Base-by-base conservation (phyloP, 1,284 basidiomycete species). In the Coriolopsis trogii region DNA sequence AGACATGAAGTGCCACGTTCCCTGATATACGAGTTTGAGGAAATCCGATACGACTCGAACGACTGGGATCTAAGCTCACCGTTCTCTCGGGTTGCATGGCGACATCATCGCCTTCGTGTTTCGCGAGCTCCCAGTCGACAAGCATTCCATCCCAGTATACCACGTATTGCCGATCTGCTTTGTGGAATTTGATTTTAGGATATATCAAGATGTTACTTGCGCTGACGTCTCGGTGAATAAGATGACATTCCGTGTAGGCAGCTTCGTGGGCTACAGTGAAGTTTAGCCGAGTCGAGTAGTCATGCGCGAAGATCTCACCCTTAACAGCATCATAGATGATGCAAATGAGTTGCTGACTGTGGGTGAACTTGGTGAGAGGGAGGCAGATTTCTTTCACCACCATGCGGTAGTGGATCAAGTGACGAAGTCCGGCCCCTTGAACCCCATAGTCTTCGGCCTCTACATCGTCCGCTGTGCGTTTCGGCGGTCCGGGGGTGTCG, bases 161-260 rank as follows among this genome's bases (percentile, higher is more conserved):
- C 12, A 6, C 6, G 6, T 41, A 30, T 6, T 24, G 3, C 9
- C 40, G 24, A 2, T 31, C 24, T 1, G 3, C 3, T 13, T 16
- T 15, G 7, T 20, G 23, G 15, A 28, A n/a, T n/a, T n/a, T 1
- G n/a, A 47, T 12, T 12, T 8, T 8, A 0, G 51, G 51, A 4
- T 39, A 39, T 5, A 58, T 58, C 6, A 58, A 36, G 5, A 58
- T 37, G 24, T 58, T 58, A 3, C 56, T 53, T 0, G 41, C 43
- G 26, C 56, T 58, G 34, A 58, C 26, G 36, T 58, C 56, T 16
- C 56, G 49, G 33, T 58, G 56, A 0, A 58, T 37, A 6, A 48
- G 16, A 1, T 38, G 16, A n/a, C 21, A 15, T 3, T 21, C 6
- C 10, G 15, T 20, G 37, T 46, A 47, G 1, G 53, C 48, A 1